Percentiles rank a stretch among this genome's conserved stretches.
phyloP scores from a whole-genome alignment of 768 basidiomycete species.

The Suillus paluster region DNA sequence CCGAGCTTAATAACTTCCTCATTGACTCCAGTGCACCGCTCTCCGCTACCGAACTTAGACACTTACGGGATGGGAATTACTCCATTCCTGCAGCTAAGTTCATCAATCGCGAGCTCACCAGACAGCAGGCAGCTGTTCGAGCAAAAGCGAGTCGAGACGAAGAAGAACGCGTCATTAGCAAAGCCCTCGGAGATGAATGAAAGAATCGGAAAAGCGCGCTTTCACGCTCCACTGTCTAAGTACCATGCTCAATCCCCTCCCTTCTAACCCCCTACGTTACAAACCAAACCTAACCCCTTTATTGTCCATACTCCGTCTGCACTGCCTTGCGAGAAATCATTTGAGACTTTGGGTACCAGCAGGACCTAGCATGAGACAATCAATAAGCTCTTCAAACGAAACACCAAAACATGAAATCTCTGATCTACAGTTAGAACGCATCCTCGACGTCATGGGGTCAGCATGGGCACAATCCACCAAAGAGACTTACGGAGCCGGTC shows the following conservation, averaged over 20 bases:
- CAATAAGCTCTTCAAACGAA: too few species aligned
- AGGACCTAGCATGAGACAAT: not conserved
- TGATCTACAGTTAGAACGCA: constrained; percentile 11
- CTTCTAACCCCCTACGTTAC: constrained; percentile 10
- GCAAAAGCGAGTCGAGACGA: not conserved
- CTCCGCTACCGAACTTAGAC: not conserved
- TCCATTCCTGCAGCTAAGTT: constrained; percentile 2
- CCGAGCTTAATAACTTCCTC: constrained; percentile 15
- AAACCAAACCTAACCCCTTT: constrained; percentile 15
- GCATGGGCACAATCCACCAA: constrained; percentile 37
- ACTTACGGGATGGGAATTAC: not conserved
- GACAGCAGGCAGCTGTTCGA: not conserved
- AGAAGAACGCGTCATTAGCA: not conserved
- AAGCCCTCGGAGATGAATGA: not conserved
- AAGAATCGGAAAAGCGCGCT: not conserved
- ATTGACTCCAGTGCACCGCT: constrained; percentile 2
- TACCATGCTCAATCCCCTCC: not conserved
- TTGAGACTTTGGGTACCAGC: constrained; percentile 27
- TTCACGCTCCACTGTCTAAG: not conserved
- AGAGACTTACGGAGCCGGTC: constrained; percentile 39
- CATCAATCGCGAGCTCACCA: not conserved
- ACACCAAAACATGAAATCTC: not conserved
- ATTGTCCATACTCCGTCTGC: constrained; percentile 26
- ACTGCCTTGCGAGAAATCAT: constrained; percentile 29
- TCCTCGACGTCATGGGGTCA: constrained; percentile 24